phyloP scores from a whole-genome alignment of 164 flowering plant genomes.

The Echeveria elegans region DNA sequence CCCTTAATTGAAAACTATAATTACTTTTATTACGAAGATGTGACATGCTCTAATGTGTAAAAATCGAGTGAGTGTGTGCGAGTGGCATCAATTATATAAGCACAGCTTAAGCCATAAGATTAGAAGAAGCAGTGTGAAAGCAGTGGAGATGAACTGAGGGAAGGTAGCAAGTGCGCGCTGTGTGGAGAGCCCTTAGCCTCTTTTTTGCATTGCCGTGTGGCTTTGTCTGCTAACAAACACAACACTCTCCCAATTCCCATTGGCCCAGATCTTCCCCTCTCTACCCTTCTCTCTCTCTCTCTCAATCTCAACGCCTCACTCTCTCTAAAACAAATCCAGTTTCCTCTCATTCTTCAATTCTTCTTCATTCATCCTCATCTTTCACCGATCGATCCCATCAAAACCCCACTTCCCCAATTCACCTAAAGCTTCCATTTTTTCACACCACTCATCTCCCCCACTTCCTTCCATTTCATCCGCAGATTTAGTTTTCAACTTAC shows the following conservation, averaged over 20 bases:
- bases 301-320: not conserved
- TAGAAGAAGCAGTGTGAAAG: not conserved
- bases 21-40: too few relatives aligned
- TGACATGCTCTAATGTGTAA: too few relatives aligned
- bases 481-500: too few relatives aligned
- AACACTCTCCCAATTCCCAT: not conserved
- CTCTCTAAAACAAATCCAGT: not conserved
- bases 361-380: not conserved
- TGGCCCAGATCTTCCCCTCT: too few relatives aligned
- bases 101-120: too few relatives aligned
- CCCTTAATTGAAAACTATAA: too few relatives aligned
- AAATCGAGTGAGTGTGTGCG: not conserved
- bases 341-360: not conserved
- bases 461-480: not conserved
- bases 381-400: not conserved
- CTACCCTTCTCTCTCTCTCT: not conserved
- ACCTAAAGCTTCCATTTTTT: not conserved
- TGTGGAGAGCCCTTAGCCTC: not conserved
- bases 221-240: not conserved
- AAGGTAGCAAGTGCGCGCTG: not conserved
- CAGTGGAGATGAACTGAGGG: too few relatives aligned
- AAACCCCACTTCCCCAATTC: slow-evolving; percentile 1
- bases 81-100: too few relatives aligned
- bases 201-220: not conserved
- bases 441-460: not conserved